Evolutionary conservation across 2,329 filamentous ascomycete species (phyloP), one percentile per base, ranked within the genome.

Genomic region (Sclerotinia trifoliorum): DNA sequence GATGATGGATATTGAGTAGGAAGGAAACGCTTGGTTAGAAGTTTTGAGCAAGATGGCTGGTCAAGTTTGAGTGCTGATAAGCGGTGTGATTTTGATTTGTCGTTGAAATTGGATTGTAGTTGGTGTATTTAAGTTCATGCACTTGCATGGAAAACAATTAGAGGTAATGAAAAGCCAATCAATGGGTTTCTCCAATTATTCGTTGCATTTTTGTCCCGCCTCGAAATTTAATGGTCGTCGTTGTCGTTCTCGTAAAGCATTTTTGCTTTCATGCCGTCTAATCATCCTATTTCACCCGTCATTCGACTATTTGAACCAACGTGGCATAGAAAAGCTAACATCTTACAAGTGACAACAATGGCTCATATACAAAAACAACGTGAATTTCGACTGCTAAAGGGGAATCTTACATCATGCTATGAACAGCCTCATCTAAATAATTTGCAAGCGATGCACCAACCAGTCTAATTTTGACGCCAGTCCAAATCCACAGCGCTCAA

Each of bases 381-480:
- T 35, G 21, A 26, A 26, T 39, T 63, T 15, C 8, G 13, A 62
- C 29, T 51, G 39, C 60, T 26, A 39, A 62, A 51, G 60, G 63
- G 63, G 52, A 49, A 66, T 66, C 63, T 48, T 60, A 48, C 44
- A 66, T 58, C 26, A 35, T 32, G 21, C 51, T 26, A 35, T 48
- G 15, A 58, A 65, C 52, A 52, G 51, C 63, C 19, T 42, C 5
- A 19, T 60, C 35, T 55, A 65, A 5, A 19, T 58, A 49, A 26
- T 44, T 58, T 58, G 55, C 52, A 66, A 49, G 42, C 52, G 44
- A 58, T 65, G 52, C 21, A 52, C 24, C 19, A 35, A 8, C 63
- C 39, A 26, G 10, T 66, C 63, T 66, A 66, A 35, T 39, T 39
- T 26, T 58, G 29, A 66, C 63, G 63, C 63, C 63, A 32, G 6